Percentiles rank a stretch among this genome's conserved stretches.
These are phyloP conservation scores for Aspergillus bridgeri DNA, from an alignment of 495 filamentous ascomycete species.

Conservation along the genomic window DNA sequence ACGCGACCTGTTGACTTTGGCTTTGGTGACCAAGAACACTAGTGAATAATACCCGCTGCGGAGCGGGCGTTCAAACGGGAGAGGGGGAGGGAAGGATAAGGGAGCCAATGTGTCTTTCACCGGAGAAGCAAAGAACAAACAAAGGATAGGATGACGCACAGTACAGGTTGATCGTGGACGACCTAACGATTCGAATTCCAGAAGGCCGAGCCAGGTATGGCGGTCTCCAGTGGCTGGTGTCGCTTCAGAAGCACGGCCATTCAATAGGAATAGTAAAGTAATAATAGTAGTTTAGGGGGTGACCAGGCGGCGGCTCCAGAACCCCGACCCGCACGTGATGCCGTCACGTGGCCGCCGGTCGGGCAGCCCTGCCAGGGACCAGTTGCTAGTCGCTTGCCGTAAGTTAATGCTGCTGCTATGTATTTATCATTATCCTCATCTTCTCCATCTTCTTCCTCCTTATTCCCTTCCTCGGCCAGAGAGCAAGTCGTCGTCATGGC, in stretches of 20 bases:
- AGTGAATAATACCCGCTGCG: constrained; percentile 25
- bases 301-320: neutral
- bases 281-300: neutral
- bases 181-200: constrained; percentile 9
- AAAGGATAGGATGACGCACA: neutral
- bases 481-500: neutral
- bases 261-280: neutral
- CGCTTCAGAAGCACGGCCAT: neutral
- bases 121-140: neutral
- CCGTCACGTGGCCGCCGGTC: neutral
- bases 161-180: neutral
- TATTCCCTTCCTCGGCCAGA: neutral
- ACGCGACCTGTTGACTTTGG: constrained; percentile 7
- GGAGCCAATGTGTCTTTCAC: constrained; percentile 6
- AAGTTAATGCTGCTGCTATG: too few species aligned
- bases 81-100: constrained; percentile 12
- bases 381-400: too few species aligned
- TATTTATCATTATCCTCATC: too few species aligned
- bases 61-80: constrained; percentile 21
- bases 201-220: constrained; percentile 15
- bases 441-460: neutral
- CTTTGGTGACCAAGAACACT: constrained; percentile 20
- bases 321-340: neutral
- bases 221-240: too few species aligned
- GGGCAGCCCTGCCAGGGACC: neutral